Percentiles rank a stretch among this genome's conserved stretches.
These are phyloP conservation scores for Raddia guianensis DNA, from an alignment of 176 grass and related monocot genomes.

Conservation along the genomic window DNA sequence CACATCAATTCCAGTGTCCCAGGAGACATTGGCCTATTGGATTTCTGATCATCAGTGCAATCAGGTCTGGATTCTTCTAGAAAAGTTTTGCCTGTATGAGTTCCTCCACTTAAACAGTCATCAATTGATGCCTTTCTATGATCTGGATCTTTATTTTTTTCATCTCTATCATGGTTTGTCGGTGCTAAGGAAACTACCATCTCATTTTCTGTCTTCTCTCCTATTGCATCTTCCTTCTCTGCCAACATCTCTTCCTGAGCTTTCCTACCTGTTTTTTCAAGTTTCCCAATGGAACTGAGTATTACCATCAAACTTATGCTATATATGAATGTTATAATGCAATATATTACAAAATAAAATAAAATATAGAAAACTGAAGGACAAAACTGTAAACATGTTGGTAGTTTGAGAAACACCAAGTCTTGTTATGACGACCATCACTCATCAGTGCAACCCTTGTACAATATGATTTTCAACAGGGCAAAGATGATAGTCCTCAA, in stretches of 20 bases:
- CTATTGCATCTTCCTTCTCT: slow-evolving; percentile 43
- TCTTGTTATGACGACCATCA: neutral
- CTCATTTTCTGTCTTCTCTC: slow-evolving; percentile 47
- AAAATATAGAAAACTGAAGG: slow-evolving; percentile 28
- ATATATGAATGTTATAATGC: slow-evolving; percentile 11
- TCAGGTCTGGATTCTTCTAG: slow-evolving; percentile 61
- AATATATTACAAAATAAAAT: slow-evolving; percentile 25
- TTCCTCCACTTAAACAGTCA: slow-evolving; percentile 52
- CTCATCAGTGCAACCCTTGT: neutral
- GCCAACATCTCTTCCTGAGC: slow-evolving; percentile 57
- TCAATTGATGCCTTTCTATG: slow-evolving; percentile 47
- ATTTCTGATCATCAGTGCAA: slow-evolving; percentile 58
- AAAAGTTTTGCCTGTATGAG: slow-evolving; percentile 38
- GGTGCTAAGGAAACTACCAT: slow-evolving; percentile 33
- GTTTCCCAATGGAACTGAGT: slow-evolving; percentile 12
- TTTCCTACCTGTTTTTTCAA: slow-evolving; percentile 55
- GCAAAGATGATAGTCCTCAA: neutral
- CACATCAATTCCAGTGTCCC: slow-evolving; percentile 88
- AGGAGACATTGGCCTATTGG: slow-evolving; percentile 81
- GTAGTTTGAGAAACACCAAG: slow-evolving; percentile 15
- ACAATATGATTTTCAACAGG: slow-evolving; percentile 20
- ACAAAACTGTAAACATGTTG: slow-evolving; percentile 8
- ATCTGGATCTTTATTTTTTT: slow-evolving; percentile 38
- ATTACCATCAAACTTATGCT: slow-evolving; percentile 33
- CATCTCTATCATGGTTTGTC: slow-evolving; percentile 65